phyloP scores from a whole-genome alignment of 345 rosid species.

The Citrus trifoliata region DNA sequence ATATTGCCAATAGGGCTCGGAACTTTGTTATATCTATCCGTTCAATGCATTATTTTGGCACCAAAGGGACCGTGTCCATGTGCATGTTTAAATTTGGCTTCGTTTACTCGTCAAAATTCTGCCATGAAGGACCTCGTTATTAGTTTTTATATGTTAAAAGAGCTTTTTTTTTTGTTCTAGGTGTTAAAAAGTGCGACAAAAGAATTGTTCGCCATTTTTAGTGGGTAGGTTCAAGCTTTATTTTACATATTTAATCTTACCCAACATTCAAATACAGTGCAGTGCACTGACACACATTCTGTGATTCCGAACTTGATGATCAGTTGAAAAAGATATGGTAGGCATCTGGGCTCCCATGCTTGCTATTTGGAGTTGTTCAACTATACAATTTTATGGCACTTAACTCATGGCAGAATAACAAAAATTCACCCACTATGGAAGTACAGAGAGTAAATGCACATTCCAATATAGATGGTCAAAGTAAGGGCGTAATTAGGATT shows the following conservation, averaged over 20 bases:
- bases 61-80: background rate
- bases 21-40: background rate
- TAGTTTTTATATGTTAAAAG: background rate
- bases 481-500: no score
- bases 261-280: background rate
- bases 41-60: background rate
- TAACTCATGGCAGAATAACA: no score
- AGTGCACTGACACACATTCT: conserved; percentile 9
- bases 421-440: background rate
- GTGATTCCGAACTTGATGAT: conserved; percentile 16
- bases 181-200: background rate
- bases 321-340: background rate
- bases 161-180: conserved; percentile 4
- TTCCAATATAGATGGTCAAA: background rate
- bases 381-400: background rate
- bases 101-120: background rate
- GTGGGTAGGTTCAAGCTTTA: background rate
- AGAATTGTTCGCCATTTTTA: background rate
- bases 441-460: background rate
- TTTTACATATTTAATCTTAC: background rate
- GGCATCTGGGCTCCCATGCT: background rate
- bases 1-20: background rate
- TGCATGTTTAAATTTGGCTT: background rate
- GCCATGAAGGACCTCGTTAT: background rate
- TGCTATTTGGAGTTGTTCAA: background rate